Evolutionary conservation across 306 rosid genomes (phyloP).

Genomic region (Sphenostylis stenocarpa): DNA sequence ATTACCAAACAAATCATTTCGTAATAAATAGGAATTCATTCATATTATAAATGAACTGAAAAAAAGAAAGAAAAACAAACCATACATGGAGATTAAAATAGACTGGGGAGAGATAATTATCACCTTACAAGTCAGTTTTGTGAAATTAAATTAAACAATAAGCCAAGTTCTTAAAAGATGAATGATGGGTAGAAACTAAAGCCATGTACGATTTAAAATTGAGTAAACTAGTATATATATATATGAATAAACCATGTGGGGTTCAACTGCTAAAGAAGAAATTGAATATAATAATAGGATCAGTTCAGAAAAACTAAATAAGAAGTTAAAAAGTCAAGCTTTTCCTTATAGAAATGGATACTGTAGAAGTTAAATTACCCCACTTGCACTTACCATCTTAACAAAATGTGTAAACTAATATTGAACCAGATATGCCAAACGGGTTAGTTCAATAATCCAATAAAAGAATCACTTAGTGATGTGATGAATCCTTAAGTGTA

Average conservation of each 20-base stretch:
- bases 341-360: background rate
- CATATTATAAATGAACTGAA: background rate
- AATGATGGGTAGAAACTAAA: background rate
- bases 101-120: too few relatives aligned
- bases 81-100: background rate
- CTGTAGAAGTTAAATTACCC: constrained; percentile 8
- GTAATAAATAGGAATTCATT: background rate
- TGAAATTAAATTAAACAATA: too few relatives aligned
- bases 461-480: background rate
- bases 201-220: background rate
- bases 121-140: too few relatives aligned
- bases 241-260: background rate
- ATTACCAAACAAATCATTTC: background rate
- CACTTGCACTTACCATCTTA: background rate
- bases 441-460: constrained; percentile 1
- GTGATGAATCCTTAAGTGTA: background rate
- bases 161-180: background rate
- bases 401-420: background rate
- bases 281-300: background rate
- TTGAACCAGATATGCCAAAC: background rate
- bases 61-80: background rate
- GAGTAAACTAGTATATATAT: background rate
- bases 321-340: background rate
- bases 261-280: background rate
- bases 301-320: background rate